A percentile compares a stretch with the other conserved stretches of the same genome.
Evolutionary conservation across 805 yeast species (phyloP).

Genomic region (Nakazawaea wickerhamii): DNA sequence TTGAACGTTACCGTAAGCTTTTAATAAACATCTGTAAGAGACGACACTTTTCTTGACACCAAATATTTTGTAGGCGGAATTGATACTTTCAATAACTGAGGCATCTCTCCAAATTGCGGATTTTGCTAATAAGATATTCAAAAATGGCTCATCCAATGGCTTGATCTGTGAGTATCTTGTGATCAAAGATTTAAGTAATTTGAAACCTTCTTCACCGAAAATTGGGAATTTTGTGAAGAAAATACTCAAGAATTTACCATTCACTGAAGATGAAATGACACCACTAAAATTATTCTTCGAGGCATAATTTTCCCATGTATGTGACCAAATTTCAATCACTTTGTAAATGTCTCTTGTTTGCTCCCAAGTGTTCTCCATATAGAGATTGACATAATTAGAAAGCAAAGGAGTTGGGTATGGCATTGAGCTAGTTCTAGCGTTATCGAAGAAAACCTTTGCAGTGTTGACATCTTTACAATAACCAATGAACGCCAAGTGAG

Average conservation of each 20-base stretch:
- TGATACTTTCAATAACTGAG: slow-evolving; percentile 56
- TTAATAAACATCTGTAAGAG: slow-evolving; percentile 65
- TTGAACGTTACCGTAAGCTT: slow-evolving; percentile 63
- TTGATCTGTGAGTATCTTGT: slow-evolving; percentile 49
- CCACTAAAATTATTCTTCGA: slow-evolving; percentile 45
- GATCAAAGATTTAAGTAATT: slow-evolving; percentile 47
- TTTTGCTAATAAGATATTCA: slow-evolving; percentile 68
- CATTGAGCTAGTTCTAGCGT: slow-evolving; percentile 62
- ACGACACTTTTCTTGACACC: slow-evolving; percentile 59
- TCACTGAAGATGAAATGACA: slow-evolving; percentile 67
- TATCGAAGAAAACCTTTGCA: slow-evolving; percentile 69
- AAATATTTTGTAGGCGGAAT: slow-evolving; percentile 53
- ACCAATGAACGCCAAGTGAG: slow-evolving; percentile 76
- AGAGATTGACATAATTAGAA: slow-evolving; percentile 65
- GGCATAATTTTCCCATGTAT: slow-evolving; percentile 55
- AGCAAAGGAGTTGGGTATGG: slow-evolving; percentile 70
- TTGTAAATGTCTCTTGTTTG: slow-evolving; percentile 52
- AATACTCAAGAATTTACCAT: slow-evolving; percentile 60
- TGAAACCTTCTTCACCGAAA: slow-evolving; percentile 48
- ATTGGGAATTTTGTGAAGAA: slow-evolving; percentile 58
- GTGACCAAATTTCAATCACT: slow-evolving; percentile 57
- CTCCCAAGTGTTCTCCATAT: slow-evolving; percentile 55
- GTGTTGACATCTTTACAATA: slow-evolving; percentile 66
- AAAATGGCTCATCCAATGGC: slow-evolving; percentile 71
- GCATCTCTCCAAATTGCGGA: slow-evolving; percentile 64